These are phyloP conservation scores for Melaleuca quinquenervia DNA, from an alignment of 345 rosid genomes.

Conservation along the genomic window DNA sequence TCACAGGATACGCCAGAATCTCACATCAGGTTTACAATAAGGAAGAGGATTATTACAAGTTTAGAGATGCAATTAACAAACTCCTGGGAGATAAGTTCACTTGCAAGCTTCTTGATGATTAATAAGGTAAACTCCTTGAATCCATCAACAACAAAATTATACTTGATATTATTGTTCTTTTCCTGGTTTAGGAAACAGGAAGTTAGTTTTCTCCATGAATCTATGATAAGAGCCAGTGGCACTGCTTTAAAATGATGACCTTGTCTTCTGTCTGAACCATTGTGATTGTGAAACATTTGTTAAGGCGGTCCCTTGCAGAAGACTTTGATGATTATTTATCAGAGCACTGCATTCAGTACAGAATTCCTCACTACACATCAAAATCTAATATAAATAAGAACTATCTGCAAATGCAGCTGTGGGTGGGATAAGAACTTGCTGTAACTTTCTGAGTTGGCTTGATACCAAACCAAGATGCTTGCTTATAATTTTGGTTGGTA, in stretches of 20 bases:
- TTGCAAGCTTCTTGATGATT: constrained; percentile 34
- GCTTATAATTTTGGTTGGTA: background rate
- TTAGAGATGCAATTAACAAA: constrained; percentile 48
- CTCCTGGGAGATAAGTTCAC: constrained; percentile 46
- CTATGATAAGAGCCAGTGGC: background rate
- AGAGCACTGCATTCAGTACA: background rate
- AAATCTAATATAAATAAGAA: background rate
- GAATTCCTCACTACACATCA: background rate
- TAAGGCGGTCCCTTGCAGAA: background rate
- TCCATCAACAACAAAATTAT: background rate
- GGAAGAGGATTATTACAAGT: constrained; percentile 61
- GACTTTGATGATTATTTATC: background rate
- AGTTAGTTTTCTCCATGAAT: background rate
- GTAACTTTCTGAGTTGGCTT: background rate
- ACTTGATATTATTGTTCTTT: background rate
- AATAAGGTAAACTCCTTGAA: constrained; percentile 20
- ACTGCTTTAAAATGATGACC: background rate
- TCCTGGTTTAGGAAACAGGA: background rate
- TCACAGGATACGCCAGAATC: constrained; percentile 75
- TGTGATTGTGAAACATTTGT: background rate
- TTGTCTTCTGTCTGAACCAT: background rate
- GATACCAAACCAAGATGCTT: background rate
- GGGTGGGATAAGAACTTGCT: background rate
- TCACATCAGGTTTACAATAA: constrained; percentile 87
- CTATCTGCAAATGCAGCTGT: background rate